Evolutionary conservation across 129 eudicot species (phyloP), one percentile per base, ranked within the genome.

Genomic region (Flaveria linearis): DNA sequence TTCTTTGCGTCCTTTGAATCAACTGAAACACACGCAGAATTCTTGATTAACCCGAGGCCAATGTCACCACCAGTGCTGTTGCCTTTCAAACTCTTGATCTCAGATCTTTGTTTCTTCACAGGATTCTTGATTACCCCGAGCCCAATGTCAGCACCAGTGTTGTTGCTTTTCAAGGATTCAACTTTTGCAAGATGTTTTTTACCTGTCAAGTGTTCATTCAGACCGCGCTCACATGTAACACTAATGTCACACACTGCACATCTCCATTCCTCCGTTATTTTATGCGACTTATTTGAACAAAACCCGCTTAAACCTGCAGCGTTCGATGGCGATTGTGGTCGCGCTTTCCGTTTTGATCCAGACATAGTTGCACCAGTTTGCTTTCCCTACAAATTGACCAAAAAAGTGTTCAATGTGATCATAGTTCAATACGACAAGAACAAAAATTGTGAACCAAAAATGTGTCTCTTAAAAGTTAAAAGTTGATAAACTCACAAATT

Each of bases 321-420:
- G 9, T 8, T 9, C 11, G 77, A 67, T 47, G 68, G 72, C 10
- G 84, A 26, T 36, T 16, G 20, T 23, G 62, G 41, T 5, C 4
- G 62, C 33, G 84, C 76, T 78, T 89, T 87, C n/a, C 92, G 85
- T 69, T 88, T 91, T 45, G 63, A 50, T 22, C 85, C 85, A 42
- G 56, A 41, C 67, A 61, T 9, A 61, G 18, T 26, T 61, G 67
- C 67, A 61, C 3, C 10, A 3, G 17, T 25, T 51, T 77, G 81
- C 69, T 82, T 78, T 61, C 79, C 86, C 91, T 45, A 8, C 11
- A 8, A 11, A 8, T 45, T 0, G 12, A 58, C 65, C 30, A 57
- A 57, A 57, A 1, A 2, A 57, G 33, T 0, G 15, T 57, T 57
- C 33, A 57, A 57, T 57, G 64, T 57, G 16, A 56, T 45, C 12